Evolutionary conservation across 495 filamentous ascomycete genomes (phyloP).

Genomic region (Cenococcum geophilum): DNA sequence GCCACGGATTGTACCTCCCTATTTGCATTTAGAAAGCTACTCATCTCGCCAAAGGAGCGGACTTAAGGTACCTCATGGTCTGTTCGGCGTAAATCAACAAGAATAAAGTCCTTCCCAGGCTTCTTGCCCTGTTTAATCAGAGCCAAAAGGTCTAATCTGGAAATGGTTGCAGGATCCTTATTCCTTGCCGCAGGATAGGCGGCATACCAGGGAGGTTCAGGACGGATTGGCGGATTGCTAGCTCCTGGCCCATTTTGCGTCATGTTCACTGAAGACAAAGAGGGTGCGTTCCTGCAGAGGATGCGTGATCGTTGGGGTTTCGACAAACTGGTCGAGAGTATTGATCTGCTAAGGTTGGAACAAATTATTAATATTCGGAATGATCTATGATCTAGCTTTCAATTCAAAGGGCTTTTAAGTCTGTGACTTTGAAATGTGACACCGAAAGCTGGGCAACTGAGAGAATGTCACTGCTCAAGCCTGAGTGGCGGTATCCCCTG

Average conservation of each 20-base stretch:
- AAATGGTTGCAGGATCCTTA: constrained; percentile 2
- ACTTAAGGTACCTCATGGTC: constrained; percentile 7
- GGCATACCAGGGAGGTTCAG: constrained; percentile 12
- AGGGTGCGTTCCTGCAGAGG: neutral
- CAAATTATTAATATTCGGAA: neutral
- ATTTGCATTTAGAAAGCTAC: neutral
- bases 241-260: neutral
- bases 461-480: neutral
- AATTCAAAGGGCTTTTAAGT: neutral
- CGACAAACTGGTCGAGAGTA: neutral
- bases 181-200: constrained; percentile 8
- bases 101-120: constrained; percentile 14
- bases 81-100: constrained; percentile 11
- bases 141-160: constrained; percentile 2
- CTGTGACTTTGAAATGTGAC: neutral
- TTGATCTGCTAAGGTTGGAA: neutral
- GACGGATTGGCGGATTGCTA: neutral
- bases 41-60: neutral
- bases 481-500: neutral
- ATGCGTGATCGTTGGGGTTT: neutral
- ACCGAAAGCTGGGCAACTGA: neutral
- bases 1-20: constrained; percentile 58
- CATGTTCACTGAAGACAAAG: neutral
- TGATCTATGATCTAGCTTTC: neutral
- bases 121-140: constrained; percentile 5